These are phyloP conservation scores for Coleophoma cylindrospora DNA, from an alignment of 2,329 filamentous ascomycete species.

Conservation along the genomic window DNA sequence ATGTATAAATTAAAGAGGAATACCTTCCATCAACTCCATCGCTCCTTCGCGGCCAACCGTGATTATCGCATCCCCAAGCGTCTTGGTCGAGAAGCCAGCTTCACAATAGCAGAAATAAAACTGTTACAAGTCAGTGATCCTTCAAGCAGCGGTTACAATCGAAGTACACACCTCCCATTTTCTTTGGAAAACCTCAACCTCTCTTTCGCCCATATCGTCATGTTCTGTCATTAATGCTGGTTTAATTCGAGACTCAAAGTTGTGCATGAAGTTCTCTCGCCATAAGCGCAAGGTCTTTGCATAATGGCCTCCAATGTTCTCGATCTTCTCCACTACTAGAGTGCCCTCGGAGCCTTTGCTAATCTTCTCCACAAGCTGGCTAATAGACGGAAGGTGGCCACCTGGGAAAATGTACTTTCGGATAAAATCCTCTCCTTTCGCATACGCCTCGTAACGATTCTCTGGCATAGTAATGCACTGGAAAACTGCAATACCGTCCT, in stretches of 20 bases:
- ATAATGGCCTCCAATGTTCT: conserved; percentile 73
- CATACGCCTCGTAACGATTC: conserved; percentile 59
- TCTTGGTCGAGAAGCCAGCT: conserved; percentile 67
- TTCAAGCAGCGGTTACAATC: background rate
- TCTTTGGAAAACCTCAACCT: conserved; percentile 60
- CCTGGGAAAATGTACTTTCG: conserved; percentile 75
- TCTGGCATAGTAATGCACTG: conserved; percentile 78
- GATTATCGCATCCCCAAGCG: conserved; percentile 67
- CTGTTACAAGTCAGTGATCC: conserved; percentile 25
- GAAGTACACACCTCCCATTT: conserved; percentile 59
- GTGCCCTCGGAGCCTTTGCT: conserved; percentile 53
- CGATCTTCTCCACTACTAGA: conserved; percentile 60
- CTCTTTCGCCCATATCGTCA: conserved; percentile 51
- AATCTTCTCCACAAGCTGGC: conserved; percentile 54
- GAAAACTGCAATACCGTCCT: conserved; percentile 62
- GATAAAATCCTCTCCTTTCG: conserved; percentile 67
- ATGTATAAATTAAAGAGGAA: conserved; percentile 47
- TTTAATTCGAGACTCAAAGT: conserved; percentile 56
- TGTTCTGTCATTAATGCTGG: conserved; percentile 56
- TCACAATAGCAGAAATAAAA: conserved; percentile 77
- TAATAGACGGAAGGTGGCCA: conserved; percentile 61
- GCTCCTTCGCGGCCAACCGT: conserved; percentile 50
- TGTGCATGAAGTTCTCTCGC: conserved; percentile 59
- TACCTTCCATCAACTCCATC: conserved; percentile 63
- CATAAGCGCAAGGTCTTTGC: conserved; percentile 64